phyloP scores from a whole-genome alignment of 495 filamentous ascomycete genomes.

The Lichina pygmaea region DNA sequence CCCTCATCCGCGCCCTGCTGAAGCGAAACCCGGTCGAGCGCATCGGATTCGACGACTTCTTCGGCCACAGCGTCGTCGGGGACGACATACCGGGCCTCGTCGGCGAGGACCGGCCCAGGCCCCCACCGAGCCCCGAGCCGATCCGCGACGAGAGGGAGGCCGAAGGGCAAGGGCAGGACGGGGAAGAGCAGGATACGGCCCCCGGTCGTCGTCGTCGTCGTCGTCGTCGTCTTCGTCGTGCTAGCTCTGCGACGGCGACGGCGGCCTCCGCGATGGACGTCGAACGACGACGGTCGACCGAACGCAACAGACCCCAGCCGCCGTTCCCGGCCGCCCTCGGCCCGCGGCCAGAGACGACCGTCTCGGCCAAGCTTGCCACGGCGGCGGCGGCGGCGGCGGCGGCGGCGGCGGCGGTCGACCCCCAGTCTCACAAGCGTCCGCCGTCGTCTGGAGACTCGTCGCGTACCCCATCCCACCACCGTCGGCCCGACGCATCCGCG shows the following conservation, averaged over 20 bases:
- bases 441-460: neutral
- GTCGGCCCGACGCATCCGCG: neutral
- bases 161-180: neutral
- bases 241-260: neutral
- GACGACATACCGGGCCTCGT: slow-evolving; percentile 62
- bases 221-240: too few species aligned
- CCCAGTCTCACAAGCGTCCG: neutral
- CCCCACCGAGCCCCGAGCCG: neutral
- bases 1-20: slow-evolving; percentile 50
- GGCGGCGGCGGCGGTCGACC: neutral
- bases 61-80: slow-evolving; percentile 42
- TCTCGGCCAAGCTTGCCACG: neutral
- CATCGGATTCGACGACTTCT: slow-evolving; percentile 61
- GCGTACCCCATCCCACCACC: neutral
- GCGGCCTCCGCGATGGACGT: neutral
- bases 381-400: neutral
- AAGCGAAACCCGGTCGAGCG: slow-evolving; percentile 67
- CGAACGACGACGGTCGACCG: neutral
- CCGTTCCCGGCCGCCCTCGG: neutral
- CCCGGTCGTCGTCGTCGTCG: too few species aligned
- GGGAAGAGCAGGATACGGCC: neutral
- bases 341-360: neutral
- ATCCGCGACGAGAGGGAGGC: neutral
- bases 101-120: slow-evolving; percentile 30
- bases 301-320: neutral